Base-by-base conservation (phyloP, 495 filamentous ascomycete species). In the Aspergillus sparsus region DNA sequence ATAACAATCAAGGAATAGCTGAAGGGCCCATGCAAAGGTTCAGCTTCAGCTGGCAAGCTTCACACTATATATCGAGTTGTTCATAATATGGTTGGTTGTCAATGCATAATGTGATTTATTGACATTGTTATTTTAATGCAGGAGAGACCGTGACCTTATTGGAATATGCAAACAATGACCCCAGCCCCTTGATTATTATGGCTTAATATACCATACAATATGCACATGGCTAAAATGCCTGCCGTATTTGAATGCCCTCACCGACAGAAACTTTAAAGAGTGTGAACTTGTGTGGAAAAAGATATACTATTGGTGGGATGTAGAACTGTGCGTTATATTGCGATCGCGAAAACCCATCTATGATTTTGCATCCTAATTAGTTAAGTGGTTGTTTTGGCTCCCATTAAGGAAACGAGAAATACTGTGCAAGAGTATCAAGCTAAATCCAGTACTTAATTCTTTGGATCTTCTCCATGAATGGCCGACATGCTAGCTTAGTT, bases 231-330 rank as follows among this genome's bases (percentile, higher is more conserved):
- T n/a, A n/a, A 10, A 31, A 21, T 55, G 13, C 16, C 15, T 16
- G 18, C 32, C 15, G 41, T 55, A 1, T 15, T 55, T 35, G 44
- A 33, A 61, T 39, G 32, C 53, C 33, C 45, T 57, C 54, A 62
- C 54, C 54, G 49, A 54, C 49, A 54, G 6, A 49, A 7, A 21
- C 6, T 6, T 44, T 50, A 56, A 33, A 41, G 53, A 21, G 53
- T 57, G 13, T 12, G 18, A 10, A 7, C 13, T 44, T 46, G 35
- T 46, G 53, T 47, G 35, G 60, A 57, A 46, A 44, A 53, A 57
- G 9, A 42, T 51, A 15, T 18, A 58, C 27, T 51, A 18, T 39
- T 51, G 46, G 35, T 13, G 10, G 18, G 49, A 12, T 33, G 15
- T 33, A 34, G 21, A 8, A 12, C 33, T 5, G 49, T 5, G 49